Conservation (phyloP, 2,329 filamentous ascomycete genomes). For the Fonsecaea pugnacius region DNA sequence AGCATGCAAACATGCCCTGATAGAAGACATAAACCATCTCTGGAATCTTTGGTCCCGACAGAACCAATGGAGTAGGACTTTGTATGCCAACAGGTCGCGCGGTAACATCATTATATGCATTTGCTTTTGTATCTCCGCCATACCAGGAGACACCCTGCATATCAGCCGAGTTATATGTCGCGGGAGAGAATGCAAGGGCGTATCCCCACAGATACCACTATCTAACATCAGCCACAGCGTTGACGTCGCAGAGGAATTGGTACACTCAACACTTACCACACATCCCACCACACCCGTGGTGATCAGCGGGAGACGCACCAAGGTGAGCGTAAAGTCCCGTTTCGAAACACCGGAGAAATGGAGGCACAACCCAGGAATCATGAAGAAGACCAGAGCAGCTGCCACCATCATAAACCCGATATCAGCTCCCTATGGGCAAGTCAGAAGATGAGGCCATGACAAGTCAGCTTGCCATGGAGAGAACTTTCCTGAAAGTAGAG, state of each 20-base stretch:
- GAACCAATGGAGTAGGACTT: not conserved
- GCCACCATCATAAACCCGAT: conserved; percentile 15
- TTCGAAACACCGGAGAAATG: conserved; percentile 16
- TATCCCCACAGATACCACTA: conserved; percentile 21
- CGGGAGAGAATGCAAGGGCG: conserved; percentile 12
- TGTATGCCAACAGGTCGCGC: conserved; percentile 17
- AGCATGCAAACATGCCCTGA: conserved; percentile 22
- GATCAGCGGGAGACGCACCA: conserved; percentile 15
- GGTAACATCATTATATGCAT: conserved; percentile 13
- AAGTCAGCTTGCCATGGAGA: not conserved
- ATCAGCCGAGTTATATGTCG: not conserved
- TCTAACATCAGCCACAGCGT: not conserved
- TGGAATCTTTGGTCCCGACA: conserved; percentile 15
- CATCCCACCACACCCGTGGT: conserved; percentile 13
- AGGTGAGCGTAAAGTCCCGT: conserved; percentile 9
- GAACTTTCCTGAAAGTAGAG: conserved; percentile 18
- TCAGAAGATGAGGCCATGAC: not conserved
- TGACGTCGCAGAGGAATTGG: not conserved
- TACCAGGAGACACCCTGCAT: conserved; percentile 13
- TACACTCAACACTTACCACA: not conserved
- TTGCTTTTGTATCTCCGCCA: conserved; percentile 10
- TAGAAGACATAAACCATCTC: conserved; percentile 23
- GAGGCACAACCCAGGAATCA: conserved; percentile 15
- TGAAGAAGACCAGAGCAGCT: conserved; percentile 14
- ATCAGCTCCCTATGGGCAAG: conserved; percentile 3